Base-by-base conservation (phyloP, 1,284 basidiomycete genomes). In the Cryptococcus sp. region DNA sequence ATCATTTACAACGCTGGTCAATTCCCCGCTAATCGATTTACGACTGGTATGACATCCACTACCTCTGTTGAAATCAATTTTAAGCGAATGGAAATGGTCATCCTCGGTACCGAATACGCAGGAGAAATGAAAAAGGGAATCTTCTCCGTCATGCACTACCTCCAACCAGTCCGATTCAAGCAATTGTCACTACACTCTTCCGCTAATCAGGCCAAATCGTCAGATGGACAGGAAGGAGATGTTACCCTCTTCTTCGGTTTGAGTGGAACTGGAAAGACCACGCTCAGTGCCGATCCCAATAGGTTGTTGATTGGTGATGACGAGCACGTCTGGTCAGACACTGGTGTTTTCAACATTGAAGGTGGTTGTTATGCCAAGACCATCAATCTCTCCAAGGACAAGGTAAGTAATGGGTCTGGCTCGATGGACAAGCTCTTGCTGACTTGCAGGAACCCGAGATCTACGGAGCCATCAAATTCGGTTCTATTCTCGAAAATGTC, bases 41-140 rank as follows among this genome's bases (percentile, higher is more conserved):
- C 96, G 56, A 92, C 97, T 78, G 94, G 94, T 77, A 98, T 98
- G 94, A 96, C 91, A 59, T 97, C 92, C 32, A 89, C 93, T 43
- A 98, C 94, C 24, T 97, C 93, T 19, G 94, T 99, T 52, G 96
- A 98, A 80, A 91, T 99, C 81, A 99, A 99, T 85, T 98, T 99
- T 79, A 97, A 97, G 83, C 90, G 96, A 53, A 97, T 93, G 88
- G 96, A 99, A 79, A 99, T 99, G 94, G 93, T 99, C 72, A 98
- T 99, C 72, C 89, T 99, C 68, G 94, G 96, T 58, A 98, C 96
- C 52, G 94, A 98, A 76, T 98, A 98, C 76, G 96, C 96, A 48
- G 96, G 96, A 60, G 96, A 99, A 81, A 99, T 98, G 96, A 99
- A 99, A 82, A 98, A 98, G 85, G 96, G 96, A 76, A 90, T 99